These are phyloP conservation scores for Liriodendron chinense DNA, from an alignment of 164 flowering plant genomes.

Conservation along the genomic window DNA sequence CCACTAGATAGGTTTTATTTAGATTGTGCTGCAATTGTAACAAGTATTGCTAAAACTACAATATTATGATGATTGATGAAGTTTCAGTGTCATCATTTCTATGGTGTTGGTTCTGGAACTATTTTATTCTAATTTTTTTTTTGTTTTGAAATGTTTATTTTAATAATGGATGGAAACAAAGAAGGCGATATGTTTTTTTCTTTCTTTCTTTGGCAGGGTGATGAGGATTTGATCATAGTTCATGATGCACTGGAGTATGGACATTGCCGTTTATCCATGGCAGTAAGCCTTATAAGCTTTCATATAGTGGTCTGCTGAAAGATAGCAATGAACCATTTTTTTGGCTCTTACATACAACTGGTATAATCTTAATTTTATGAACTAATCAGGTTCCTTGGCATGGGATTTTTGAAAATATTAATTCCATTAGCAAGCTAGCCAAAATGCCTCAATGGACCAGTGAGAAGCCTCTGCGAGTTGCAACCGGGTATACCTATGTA, in stretches of 20 bases:
- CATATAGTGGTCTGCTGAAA: background rate
- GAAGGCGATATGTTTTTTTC: background rate
- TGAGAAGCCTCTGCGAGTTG: slow-evolving; percentile 87
- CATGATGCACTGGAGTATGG: slow-evolving; percentile 93
- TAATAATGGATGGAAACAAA: background rate
- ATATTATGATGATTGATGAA: background rate
- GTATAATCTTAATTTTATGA: slow-evolving; percentile 2
- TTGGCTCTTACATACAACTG: background rate
- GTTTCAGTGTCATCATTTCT: background rate
- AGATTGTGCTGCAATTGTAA: no score
- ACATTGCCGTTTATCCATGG: slow-evolving; percentile 81
- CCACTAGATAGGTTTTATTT: no score
- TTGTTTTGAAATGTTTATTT: background rate
- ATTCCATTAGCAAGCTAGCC: slow-evolving; percentile 72
- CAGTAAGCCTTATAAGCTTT: slow-evolving; percentile 46
- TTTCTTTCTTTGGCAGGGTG: slow-evolving; percentile 37
- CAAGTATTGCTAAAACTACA: background rate
- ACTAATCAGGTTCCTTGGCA: slow-evolving; percentile 75
- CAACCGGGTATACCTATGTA: slow-evolving; percentile 90
- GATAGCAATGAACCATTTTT: background rate
- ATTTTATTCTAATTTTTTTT: background rate
- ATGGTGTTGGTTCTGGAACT: background rate
- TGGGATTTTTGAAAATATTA: slow-evolving; percentile 92
- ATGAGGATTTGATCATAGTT: slow-evolving; percentile 78
- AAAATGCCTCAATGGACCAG: slow-evolving; percentile 94